Evolutionary conservation across 78 protist genomes (phyloP).

Genomic region (Bodo saltans): DNA sequence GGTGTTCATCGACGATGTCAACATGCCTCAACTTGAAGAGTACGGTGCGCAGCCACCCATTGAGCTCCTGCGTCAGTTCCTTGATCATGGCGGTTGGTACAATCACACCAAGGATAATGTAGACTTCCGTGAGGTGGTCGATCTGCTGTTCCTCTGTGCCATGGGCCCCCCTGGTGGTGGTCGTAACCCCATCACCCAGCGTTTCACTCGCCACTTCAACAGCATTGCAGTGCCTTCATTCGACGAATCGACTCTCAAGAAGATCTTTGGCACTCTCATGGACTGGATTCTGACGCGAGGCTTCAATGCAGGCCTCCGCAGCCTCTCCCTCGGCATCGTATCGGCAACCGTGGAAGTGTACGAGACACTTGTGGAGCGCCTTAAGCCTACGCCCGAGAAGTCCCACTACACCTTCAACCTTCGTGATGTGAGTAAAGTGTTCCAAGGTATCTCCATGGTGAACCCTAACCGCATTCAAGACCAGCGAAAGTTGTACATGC

Average conservation of each 20-base stretch:
- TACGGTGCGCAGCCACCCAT: constrained; percentile 90
- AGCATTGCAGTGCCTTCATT: constrained; percentile 38
- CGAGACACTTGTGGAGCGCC: constrained; percentile 15
- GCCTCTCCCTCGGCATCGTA: background rate
- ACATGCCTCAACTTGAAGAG: constrained; percentile 75
- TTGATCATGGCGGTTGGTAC: constrained; percentile 85
- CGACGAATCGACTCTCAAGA: constrained; percentile 43
- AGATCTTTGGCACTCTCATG: constrained; percentile 49
- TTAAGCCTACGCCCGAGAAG: constrained; percentile 78
- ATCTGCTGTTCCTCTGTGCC: constrained; percentile 62
- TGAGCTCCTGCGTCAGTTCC: constrained; percentile 79
- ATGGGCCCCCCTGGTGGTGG: constrained; percentile 89
- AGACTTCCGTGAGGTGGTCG: constrained; percentile 41
- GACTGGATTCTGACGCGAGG: constrained; percentile 37
- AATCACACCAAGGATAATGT: constrained; percentile 51
- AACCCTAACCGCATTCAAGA: background rate
- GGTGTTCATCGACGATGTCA: constrained; percentile 85
- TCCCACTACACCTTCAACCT: constrained; percentile 81
- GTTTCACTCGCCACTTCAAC: constrained; percentile 66
- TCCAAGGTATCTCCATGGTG: constrained; percentile 55
- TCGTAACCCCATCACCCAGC: constrained; percentile 45
- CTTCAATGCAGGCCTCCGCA: background rate
- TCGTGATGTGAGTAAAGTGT: constrained; percentile 67
- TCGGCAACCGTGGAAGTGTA: constrained; percentile 53
- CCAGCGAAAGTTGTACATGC: background rate